These are phyloP conservation scores for Clonostachys rosea DNA, from an alignment of 2,329 filamentous ascomycete genomes.

Conservation along the genomic window DNA sequence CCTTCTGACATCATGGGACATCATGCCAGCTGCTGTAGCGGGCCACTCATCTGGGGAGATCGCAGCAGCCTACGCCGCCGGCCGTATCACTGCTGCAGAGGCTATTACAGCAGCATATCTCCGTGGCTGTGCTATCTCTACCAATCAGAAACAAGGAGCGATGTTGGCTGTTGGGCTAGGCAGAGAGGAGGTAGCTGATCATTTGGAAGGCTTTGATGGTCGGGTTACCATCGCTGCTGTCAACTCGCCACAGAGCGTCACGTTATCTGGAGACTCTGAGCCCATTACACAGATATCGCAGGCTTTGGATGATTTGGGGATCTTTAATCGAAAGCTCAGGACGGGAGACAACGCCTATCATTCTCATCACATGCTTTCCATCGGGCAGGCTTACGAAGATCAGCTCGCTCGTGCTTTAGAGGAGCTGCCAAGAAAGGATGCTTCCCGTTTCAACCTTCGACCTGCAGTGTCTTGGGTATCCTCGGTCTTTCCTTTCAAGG, in stretches of 20 bases:
- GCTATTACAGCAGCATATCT: conserved; percentile 11
- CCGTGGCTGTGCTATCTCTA: conserved; percentile 7
- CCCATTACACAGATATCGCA: conserved; percentile 5
- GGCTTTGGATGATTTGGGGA: conserved; percentile 2
- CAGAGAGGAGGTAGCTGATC: conserved; percentile 3
- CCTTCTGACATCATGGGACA: conserved; percentile 18
- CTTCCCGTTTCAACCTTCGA: background rate
- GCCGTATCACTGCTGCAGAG: conserved; percentile 3
- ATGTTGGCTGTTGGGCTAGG: conserved; percentile 15
- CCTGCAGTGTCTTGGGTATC: conserved; percentile 1
- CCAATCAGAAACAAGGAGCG: conserved; percentile 3
- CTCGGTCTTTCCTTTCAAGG: conserved; percentile 19
- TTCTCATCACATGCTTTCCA: conserved; percentile 9
- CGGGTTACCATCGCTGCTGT: conserved; percentile 12
- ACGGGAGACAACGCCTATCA: conserved; percentile 11
- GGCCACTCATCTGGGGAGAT: conserved; percentile 27
- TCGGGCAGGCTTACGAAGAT: conserved; percentile 2
- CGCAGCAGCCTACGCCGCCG: conserved; percentile 17
- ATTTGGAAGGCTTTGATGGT: conserved; percentile 6
- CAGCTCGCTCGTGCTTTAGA: background rate
- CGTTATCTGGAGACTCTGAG: conserved; percentile 10
- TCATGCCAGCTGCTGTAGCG: conserved; percentile 26
- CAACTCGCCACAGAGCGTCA: conserved; percentile 14
- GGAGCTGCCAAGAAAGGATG: background rate
- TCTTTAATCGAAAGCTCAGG: conserved; percentile 9